Evolutionary conservation across 768 basidiomycete genomes (phyloP).

Genomic region (Leccinum ochraceum): DNA sequence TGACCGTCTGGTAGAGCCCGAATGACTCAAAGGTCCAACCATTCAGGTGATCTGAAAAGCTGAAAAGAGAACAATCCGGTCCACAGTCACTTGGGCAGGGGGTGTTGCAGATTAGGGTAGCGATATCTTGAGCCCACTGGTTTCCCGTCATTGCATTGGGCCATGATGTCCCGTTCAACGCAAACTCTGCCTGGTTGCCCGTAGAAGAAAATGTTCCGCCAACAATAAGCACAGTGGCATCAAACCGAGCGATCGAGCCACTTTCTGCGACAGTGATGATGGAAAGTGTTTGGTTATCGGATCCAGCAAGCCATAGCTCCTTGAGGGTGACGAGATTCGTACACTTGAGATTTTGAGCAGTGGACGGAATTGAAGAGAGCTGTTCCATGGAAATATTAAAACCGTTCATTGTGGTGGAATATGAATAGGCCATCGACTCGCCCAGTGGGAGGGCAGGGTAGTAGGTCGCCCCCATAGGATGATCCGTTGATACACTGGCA

Average conservation of each 20-base stretch:
- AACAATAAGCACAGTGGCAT: not conserved
- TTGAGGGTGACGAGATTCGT: no score
- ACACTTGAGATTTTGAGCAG: not conserved
- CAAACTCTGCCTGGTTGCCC: not conserved
- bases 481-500: no score
- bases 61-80: not conserved
- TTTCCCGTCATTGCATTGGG: not conserved
- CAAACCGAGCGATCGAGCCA: not conserved
- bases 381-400: constrained; percentile 8
- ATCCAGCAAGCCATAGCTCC: not conserved
- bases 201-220: not conserved
- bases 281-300: not conserved
- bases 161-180: not conserved
- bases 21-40: no score
- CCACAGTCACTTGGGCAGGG: not conserved
- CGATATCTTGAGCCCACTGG: constrained; percentile 4
- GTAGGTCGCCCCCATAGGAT: not conserved
- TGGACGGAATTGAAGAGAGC: constrained; percentile 1
- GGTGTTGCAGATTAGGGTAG: constrained; percentile 1
- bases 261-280: not conserved
- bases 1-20: not conserved
- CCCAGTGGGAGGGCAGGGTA: not conserved
- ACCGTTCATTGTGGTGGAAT: not conserved
- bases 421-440: not conserved
- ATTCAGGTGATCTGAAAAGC: not conserved